Percentiles rank a stretch among this genome's conserved stretches.
Evolutionary conservation across 2,329 filamentous ascomycete species (phyloP).

Genomic region (Diaporthe sp.): DNA sequence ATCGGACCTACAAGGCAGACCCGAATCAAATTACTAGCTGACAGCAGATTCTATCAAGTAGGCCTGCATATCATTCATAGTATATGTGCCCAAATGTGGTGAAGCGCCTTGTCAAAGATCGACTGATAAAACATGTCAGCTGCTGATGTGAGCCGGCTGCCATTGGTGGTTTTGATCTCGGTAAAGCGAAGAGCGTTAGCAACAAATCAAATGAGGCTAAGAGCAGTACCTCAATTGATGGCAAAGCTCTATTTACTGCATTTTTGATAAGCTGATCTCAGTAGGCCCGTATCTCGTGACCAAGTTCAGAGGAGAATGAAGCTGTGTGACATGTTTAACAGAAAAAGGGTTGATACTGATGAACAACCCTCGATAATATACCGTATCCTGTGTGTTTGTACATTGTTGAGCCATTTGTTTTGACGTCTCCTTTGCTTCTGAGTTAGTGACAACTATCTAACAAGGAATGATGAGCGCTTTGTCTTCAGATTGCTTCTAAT

Average conservation of each 20-base stretch:
- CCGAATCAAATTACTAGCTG: not conserved
- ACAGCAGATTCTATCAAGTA: not conserved
- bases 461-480: not conserved
- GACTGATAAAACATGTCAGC: not conserved
- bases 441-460: not conserved
- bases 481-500: not conserved
- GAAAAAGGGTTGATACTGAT: not conserved
- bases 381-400: not conserved
- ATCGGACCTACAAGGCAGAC: no score
- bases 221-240: not conserved
- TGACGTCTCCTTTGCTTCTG: not conserved
- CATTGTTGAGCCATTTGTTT: no score
- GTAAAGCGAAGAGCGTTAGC: not conserved
- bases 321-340: not conserved
- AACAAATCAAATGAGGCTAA: not conserved
- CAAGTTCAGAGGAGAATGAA: not conserved
- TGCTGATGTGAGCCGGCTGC: constrained; percentile 10
- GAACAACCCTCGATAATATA: not conserved
- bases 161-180: not conserved
- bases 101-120: not conserved
- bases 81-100: not conserved
- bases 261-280: not conserved
- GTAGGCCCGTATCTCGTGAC: not conserved
- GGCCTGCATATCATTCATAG: not conserved
- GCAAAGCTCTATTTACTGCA: not conserved